Evolutionary conservation across 768 basidiomycete genomes (phyloP).

Genomic region (Trametes elegans): DNA sequence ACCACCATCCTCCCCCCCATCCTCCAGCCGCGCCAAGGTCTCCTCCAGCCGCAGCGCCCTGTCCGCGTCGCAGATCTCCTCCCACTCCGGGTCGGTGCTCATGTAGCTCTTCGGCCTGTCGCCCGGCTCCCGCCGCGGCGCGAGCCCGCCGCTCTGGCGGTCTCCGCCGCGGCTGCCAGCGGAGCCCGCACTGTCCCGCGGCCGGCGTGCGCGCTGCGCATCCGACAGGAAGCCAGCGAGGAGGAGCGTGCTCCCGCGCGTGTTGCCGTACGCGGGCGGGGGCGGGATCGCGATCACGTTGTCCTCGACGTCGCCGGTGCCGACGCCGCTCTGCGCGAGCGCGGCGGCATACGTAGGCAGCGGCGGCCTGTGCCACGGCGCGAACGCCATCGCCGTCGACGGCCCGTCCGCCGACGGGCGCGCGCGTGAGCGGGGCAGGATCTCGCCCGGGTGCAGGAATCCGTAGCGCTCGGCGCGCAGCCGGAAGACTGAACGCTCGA

Average conservation of each 20-base stretch:
- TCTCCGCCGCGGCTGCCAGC: conserved; percentile 7
- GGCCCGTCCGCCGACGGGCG: conserved; percentile 15
- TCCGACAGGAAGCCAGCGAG: conserved; percentile 51
- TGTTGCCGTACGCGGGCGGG: conserved; percentile 77
- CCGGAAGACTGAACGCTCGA: conserved; percentile 64
- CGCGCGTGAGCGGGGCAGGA: conserved; percentile 41
- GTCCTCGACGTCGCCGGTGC: conserved; percentile 77
- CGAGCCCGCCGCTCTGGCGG: conserved; percentile 20
- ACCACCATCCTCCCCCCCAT: no score
- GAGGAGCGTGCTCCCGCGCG: conserved; percentile 64
- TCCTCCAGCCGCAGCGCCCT: conserved; percentile 54
- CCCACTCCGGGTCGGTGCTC: conserved; percentile 56
- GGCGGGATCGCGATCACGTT: conserved; percentile 63
- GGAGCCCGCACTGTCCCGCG: conserved; percentile 9
- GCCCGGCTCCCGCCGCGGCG: conserved; percentile 25
- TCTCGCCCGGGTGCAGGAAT: conserved; percentile 52
- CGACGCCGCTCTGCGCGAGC: conserved; percentile 62
- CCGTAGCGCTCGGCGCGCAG: conserved; percentile 65
- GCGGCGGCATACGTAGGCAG: conserved; percentile 71
- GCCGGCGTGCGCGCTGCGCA: conserved; percentile 46
- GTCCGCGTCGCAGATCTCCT: conserved; percentile 51
- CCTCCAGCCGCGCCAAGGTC: conserved; percentile 45
- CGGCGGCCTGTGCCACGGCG: conserved; percentile 72
- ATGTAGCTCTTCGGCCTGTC: conserved; percentile 54
- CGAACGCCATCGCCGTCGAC: conserved; percentile 28